Evolutionary conservation across 2,329 filamentous ascomycete genomes (phyloP).

Genomic region (Aspergillus tanneri): DNA sequence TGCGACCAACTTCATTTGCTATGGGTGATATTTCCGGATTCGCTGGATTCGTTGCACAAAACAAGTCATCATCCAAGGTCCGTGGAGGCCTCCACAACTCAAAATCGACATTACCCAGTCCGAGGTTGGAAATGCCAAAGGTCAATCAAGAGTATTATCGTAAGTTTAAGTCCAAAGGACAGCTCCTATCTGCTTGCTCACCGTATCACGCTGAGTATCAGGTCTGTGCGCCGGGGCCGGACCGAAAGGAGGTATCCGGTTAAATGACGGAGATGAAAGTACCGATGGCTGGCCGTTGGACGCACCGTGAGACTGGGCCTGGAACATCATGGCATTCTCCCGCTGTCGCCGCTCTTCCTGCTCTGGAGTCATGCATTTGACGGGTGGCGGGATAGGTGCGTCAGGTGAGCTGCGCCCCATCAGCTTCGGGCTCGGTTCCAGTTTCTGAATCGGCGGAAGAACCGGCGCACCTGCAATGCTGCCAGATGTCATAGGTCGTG

Average conservation of each 20-base stretch:
- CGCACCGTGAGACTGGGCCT: conserved; percentile 16
- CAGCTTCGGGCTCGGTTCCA: conserved; percentile 46
- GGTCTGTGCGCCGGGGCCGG: conserved; percentile 26
- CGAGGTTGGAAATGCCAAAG: not conserved
- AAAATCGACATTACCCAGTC: conserved; percentile 3
- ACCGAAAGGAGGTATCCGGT: conserved; percentile 34
- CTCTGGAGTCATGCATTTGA: conserved; percentile 46
- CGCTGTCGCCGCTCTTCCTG: conserved; percentile 42
- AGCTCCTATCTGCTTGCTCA: not conserved
- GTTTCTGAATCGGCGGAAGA: conserved; percentile 41
- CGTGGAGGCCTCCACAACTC: not conserved
- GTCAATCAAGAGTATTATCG: too few species aligned
- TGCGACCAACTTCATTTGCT: conserved; percentile 11
- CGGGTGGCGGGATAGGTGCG: conserved; percentile 42
- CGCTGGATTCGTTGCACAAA: conserved; percentile 3
- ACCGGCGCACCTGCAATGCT: conserved; percentile 36
- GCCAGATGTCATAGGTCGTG: conserved; percentile 38
- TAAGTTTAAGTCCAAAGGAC: not conserved
- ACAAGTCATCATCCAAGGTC: not conserved
- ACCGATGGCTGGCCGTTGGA: conserved; percentile 25
- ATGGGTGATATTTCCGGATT: conserved; percentile 10
- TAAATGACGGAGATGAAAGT: conserved; percentile 37
- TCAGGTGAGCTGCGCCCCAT: conserved; percentile 46
- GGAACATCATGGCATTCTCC: conserved; percentile 35
- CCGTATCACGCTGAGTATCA: conserved; percentile 11